A percentile compares a stretch with the other conserved stretches of the same genome.
These are phyloP conservation scores for Trichoderma semiorbis DNA, from an alignment of 2,329 filamentous ascomycete genomes.

Conservation along the genomic window DNA sequence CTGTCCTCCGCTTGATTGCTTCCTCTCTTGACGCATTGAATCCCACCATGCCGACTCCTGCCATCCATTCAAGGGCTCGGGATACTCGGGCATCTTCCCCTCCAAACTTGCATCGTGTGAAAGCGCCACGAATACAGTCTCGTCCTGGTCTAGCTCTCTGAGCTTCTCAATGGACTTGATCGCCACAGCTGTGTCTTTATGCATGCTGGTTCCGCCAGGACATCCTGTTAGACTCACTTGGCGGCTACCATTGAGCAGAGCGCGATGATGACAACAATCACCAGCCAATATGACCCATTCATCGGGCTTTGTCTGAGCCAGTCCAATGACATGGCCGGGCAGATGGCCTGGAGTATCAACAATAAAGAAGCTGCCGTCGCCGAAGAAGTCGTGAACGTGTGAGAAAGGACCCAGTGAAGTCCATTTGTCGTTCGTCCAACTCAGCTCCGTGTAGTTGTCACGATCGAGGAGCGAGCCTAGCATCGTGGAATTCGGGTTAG, in stretches of 20 bases:
- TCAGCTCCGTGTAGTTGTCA: neutral
- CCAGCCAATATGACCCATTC: neutral
- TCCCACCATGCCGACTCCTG: neutral
- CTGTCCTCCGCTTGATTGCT: too few species aligned
- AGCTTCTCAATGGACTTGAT: neutral
- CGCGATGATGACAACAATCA: neutral
- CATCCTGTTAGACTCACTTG: neutral
- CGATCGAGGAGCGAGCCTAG: neutral
- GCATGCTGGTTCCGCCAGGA: neutral
- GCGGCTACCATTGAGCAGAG: neutral
- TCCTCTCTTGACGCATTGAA: neutral
- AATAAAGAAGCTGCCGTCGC: neutral
- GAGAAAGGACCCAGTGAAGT: neutral
- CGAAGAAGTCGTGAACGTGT: neutral
- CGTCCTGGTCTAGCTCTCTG: neutral
- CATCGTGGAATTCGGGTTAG: neutral
- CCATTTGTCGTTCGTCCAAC: neutral
- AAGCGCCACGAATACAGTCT: neutral
- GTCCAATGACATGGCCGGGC: neutral
- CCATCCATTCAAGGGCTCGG: neutral
- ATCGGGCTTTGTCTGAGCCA: neutral
- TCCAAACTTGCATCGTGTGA: neutral
- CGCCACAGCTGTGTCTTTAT: neutral
- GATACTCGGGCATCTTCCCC: neutral
- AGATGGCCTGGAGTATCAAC: neutral